These are phyloP conservation scores for Fusarium virguliforme DNA, from an alignment of 2,329 filamentous ascomycete species.

Conservation along the genomic window DNA sequence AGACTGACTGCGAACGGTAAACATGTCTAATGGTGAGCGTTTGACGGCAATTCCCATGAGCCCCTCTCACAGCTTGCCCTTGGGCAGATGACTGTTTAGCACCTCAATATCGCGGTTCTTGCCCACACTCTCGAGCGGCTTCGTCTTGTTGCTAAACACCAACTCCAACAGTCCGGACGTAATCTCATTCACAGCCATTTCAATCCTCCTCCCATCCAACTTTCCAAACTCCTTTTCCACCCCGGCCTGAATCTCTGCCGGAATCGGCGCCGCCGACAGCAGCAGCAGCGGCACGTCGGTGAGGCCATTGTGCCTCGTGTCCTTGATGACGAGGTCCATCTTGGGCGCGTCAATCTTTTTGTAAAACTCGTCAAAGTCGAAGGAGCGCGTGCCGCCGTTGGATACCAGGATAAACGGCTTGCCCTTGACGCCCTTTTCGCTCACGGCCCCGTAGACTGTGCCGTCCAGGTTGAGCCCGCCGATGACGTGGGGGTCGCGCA, in stretches of 20 bases:
- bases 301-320: constrained; percentile 19
- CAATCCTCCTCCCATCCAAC: constrained; percentile 14
- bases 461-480: constrained; percentile 50
- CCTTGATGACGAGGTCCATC: constrained; percentile 19
- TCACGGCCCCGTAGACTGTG: constrained; percentile 36
- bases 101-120: constrained; percentile 23
- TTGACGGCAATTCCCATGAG: not conserved
- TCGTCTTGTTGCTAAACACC: constrained; percentile 16
- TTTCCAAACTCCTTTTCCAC: constrained; percentile 15
- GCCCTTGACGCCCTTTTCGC: constrained; percentile 49
- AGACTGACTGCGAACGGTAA: too few species aligned
- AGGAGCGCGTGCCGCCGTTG: not conserved
- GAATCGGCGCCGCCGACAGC: not conserved
- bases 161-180: constrained; percentile 15
- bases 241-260: not conserved
- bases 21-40: not conserved
- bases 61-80: not conserved
- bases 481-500: constrained; percentile 53
- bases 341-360: constrained; percentile 22
- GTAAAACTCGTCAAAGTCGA: constrained; percentile 17
- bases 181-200: constrained; percentile 20
- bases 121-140: constrained; percentile 14
- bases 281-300: constrained; percentile 31
- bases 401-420: constrained; percentile 26
- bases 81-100: constrained; percentile 2